Evolutionary conservation across 306 rosid genomes (phyloP).

Genomic region (Castanea mollissima): DNA sequence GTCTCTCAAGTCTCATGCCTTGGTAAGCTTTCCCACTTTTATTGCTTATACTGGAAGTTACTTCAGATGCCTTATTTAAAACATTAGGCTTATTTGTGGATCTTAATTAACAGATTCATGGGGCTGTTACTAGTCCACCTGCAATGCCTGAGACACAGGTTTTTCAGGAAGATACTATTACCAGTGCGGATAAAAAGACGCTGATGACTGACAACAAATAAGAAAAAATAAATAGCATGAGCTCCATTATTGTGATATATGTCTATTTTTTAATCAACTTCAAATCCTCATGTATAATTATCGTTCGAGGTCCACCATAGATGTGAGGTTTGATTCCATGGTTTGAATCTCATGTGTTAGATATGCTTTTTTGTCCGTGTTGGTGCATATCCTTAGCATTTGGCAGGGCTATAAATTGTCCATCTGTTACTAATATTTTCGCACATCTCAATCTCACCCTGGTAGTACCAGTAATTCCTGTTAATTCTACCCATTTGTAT

Average conservation of each 20-base stretch:
- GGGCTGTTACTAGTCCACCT: conserved; percentile 38
- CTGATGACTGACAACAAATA: conserved; percentile 15
- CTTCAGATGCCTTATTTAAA: background rate
- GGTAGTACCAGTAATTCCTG: background rate
- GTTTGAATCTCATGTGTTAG: background rate
- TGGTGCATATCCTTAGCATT: background rate
- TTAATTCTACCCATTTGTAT: background rate
- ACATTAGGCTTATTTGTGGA: conserved; percentile 28
- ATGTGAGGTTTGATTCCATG: background rate
- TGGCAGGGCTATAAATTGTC: background rate
- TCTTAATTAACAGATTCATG: conserved; percentile 40
- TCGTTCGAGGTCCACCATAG: background rate
- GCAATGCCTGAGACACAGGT: conserved; percentile 45
- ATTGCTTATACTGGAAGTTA: background rate
- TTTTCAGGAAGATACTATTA: conserved; percentile 43
- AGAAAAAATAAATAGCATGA: conserved; percentile 6
- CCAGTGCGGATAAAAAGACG: conserved; percentile 24
- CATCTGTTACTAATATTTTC: background rate
- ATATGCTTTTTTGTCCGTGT: background rate
- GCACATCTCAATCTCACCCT: background rate
- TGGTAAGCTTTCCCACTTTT: conserved; percentile 45
- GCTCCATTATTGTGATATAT: conserved; percentile 2
- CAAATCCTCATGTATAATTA: conserved; percentile 1
- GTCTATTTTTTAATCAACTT: background rate
- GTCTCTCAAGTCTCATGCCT: conserved; percentile 35